Evolutionary conservation across 148 eudicot genomes (phyloP).

Genomic region (Camellia granthamiana): DNA sequence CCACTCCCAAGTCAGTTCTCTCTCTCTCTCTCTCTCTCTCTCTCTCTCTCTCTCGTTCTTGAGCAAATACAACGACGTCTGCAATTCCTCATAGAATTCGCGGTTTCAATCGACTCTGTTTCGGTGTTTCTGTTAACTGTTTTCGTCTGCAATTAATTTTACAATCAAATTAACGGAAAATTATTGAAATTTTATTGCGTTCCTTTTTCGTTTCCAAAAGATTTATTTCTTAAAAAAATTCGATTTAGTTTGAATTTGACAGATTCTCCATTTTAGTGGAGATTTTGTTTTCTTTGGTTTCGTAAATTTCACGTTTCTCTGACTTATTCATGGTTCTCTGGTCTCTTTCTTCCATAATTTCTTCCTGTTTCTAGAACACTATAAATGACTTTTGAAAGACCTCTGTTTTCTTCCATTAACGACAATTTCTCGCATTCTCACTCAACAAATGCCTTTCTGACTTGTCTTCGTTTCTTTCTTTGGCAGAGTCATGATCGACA

Average conservation of each 20-base stretch:
- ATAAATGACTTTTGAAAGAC: slow-evolving; percentile 16
- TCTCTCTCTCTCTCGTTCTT: background rate
- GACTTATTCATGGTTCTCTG: slow-evolving; percentile 1
- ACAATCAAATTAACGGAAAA: background rate
- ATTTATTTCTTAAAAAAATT: background rate
- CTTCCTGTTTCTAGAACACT: background rate
- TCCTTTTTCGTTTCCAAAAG: background rate
- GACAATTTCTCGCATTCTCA: background rate
- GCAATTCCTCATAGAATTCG: background rate
- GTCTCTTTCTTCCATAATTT: background rate
- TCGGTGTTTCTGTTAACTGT: too few relatives aligned
- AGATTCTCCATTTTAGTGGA: too few relatives aligned
- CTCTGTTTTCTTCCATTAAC: slow-evolving; percentile 14
- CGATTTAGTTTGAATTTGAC: background rate
- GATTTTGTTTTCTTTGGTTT: background rate
- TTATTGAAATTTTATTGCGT: background rate
- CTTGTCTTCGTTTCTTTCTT: slow-evolving; percentile 1
- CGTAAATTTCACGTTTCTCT: slow-evolving; percentile 10
- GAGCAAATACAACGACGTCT: background rate
- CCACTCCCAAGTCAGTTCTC: slow-evolving; percentile 57
- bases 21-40: slow-evolving; percentile 10
- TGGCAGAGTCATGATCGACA: slow-evolving; percentile 81
- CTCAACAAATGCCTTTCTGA: slow-evolving; percentile 4
- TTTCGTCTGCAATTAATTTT: background rate
- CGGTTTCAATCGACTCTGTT: background rate